phyloP scores from a whole-genome alignment of 306 rosid genomes.

The Nissolia schottii region DNA sequence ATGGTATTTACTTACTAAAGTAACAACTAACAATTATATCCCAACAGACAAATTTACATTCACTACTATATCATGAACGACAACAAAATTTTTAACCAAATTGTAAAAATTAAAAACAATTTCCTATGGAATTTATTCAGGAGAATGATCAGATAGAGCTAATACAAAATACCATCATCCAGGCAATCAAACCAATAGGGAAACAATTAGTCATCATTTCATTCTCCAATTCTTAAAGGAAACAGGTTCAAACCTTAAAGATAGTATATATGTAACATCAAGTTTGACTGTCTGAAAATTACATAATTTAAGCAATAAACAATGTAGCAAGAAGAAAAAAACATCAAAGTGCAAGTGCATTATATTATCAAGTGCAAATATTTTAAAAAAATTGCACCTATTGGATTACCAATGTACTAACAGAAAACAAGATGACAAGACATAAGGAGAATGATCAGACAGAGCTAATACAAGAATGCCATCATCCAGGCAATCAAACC shows the following conservation, averaged over 20 bases:
- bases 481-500: slow-evolving; percentile 41
- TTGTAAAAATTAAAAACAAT: not conserved
- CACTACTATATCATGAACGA: not conserved
- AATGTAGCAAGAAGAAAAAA: not conserved
- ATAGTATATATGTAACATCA: not conserved
- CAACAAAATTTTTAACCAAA: not conserved
- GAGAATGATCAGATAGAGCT: slow-evolving; percentile 55
- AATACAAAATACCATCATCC: slow-evolving; percentile 45
- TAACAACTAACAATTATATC: not conserved
- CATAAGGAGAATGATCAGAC: slow-evolving; percentile 33
- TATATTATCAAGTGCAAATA: not conserved
- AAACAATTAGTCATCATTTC: slow-evolving; percentile 37
- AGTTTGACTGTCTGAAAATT: not conserved
- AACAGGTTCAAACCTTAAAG: not conserved
- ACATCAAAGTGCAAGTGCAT: no score
- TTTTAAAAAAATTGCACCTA: not conserved
- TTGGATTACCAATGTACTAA: not conserved
- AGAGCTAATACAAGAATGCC: slow-evolving; percentile 38
- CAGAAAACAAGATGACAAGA: not conserved
- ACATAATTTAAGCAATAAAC: no score
- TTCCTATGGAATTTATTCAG: not conserved
- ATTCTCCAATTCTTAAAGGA: slow-evolving; percentile 8
- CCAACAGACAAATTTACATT: not conserved
- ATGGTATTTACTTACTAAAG: not conserved
- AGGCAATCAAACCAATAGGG: slow-evolving; percentile 62